Evolutionary conservation across 176 grass and related monocot species (phyloP).

Genomic region (Aechmea fasciata): DNA sequence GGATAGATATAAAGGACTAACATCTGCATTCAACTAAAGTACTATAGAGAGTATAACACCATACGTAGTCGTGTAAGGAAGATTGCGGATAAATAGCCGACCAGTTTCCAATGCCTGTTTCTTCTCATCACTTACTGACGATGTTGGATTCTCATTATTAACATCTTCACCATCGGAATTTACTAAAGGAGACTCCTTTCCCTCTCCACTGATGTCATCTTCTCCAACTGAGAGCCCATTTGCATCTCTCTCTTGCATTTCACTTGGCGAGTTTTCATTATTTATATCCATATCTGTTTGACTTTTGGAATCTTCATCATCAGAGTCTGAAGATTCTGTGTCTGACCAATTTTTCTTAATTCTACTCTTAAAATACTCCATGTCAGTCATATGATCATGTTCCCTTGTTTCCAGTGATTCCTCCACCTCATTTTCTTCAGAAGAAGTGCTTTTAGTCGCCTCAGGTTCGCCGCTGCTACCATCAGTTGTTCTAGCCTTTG

Average conservation of each 20-base stretch:
- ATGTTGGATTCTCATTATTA: conserved; percentile 6
- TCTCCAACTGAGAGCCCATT: neutral
- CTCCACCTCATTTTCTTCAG: conserved; percentile 22
- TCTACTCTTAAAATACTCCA: conserved; percentile 88
- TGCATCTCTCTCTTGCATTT: conserved; percentile 25
- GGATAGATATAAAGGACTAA: conserved; percentile 15
- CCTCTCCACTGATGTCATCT: conserved; percentile 18
- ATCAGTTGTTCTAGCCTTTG: conserved; percentile 8
- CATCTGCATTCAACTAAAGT: conserved; percentile 11
- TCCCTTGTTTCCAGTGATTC: conserved; percentile 22
- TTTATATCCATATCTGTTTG: conserved; percentile 13
- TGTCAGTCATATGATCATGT: conserved; percentile 45
- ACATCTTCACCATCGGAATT: conserved; percentile 1
- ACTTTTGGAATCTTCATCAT: conserved; percentile 37
- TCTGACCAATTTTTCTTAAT: conserved; percentile 94
- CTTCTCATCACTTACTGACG: conserved; percentile 45
- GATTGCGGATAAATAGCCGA: conserved; percentile 84
- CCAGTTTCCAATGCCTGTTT: conserved; percentile 77
- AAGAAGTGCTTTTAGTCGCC: conserved; percentile 14
- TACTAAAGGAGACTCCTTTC: conserved; percentile 12
- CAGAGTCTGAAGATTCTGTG: conserved; percentile 51
- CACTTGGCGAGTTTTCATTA: conserved; percentile 26
- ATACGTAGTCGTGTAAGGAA: conserved; percentile 85
- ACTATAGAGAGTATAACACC: conserved; percentile 2
- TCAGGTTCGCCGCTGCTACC: neutral